Base-by-base conservation (phyloP, 164 flowering plant genomes). In the Cinnamomum chago region DNA sequence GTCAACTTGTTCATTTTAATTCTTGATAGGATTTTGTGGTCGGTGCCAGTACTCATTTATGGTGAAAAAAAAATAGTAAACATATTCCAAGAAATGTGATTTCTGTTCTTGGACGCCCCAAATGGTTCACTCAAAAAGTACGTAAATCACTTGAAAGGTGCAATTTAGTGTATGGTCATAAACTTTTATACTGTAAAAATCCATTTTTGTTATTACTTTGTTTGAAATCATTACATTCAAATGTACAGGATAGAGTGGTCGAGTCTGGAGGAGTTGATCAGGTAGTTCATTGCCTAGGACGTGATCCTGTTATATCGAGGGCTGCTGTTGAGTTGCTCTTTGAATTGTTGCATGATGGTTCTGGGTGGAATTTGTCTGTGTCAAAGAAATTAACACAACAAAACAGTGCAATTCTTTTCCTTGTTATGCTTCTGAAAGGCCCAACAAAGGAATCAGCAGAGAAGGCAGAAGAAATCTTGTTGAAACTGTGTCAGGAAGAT, bases 341-440 rank as follows among this genome's bases (percentile, higher is more conserved):
- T 76, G 93, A 88, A 79, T 76, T 91, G 58, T 72, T 91, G 84
- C 89, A 78, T 58, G 90, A 89, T 33, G 73, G 82, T 66, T 86
- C 87, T 67, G 83, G 84, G 71, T 87, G 87, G 90, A 85, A 88
- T 65, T 47, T 72, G 15, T 74, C 85, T 22, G 77, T 79, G 25
- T 81, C 80, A 73, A 70, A 77, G 76, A 85, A 80, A 73, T 80
- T 88, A 62, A 82, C 87, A 70, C 83, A 83, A 77, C 83, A 88
- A 25, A 60, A 70, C 28, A 76, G 80, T 81, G 79, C 83, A 33
- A 82, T 89, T 76, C 75, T 72, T 75, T 84, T 79, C 77, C 95
- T 89, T 70, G 90, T 89, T 25, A 81, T 81, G 28, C 82, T 89
- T 65, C 65, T 86, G 35, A 85, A 81, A 25, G 85, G 83, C 70